A percentile compares a stretch with the other conserved stretches of the same genome.
Evolutionary conservation across 2,329 filamentous ascomycete species (phyloP).

Genomic region (Alternaria consortialis): DNA sequence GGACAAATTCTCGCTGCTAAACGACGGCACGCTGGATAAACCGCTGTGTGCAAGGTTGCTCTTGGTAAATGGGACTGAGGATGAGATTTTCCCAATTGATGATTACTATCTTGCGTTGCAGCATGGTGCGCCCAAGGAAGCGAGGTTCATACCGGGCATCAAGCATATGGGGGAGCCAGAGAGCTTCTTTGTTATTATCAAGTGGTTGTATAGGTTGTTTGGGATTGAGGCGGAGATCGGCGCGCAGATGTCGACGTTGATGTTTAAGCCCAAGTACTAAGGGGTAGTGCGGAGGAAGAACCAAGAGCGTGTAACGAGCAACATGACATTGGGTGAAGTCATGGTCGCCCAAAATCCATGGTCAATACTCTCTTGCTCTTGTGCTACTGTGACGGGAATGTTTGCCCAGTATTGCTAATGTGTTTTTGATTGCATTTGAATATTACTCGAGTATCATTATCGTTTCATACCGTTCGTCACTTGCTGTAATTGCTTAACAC

Average conservation of each 20-base stretch:
- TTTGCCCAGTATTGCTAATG: neutral
- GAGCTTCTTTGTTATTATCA: constrained; percentile 59
- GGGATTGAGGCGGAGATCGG: constrained; percentile 54
- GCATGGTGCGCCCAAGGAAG: constrained; percentile 64
- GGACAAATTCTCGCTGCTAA: constrained; percentile 63
- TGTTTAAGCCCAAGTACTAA: constrained; percentile 58
- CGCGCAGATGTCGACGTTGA: constrained; percentile 58
- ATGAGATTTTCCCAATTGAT: constrained; percentile 70
- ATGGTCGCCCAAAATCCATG: neutral
- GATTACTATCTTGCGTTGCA: constrained; percentile 65
- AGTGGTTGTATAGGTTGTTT: constrained; percentile 61
- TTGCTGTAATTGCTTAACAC: neutral
- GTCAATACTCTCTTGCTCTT: neutral
- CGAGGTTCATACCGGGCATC: constrained; percentile 53
- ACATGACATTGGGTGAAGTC: neutral
- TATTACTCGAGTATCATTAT: neutral
- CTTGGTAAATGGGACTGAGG: constrained; percentile 66
- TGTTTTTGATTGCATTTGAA: neutral
- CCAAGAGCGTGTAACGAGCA: neutral
- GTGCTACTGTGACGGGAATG: neutral
- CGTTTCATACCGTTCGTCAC: neutral
- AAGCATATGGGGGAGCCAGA: constrained; percentile 64
- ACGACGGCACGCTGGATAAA: constrained; percentile 64
- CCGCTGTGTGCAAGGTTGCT: constrained; percentile 60
- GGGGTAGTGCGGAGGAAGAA: neutral